Evolutionary conservation across 495 filamentous ascomycete genomes (phyloP).

Genomic region (Cairneyella variabilis): DNA sequence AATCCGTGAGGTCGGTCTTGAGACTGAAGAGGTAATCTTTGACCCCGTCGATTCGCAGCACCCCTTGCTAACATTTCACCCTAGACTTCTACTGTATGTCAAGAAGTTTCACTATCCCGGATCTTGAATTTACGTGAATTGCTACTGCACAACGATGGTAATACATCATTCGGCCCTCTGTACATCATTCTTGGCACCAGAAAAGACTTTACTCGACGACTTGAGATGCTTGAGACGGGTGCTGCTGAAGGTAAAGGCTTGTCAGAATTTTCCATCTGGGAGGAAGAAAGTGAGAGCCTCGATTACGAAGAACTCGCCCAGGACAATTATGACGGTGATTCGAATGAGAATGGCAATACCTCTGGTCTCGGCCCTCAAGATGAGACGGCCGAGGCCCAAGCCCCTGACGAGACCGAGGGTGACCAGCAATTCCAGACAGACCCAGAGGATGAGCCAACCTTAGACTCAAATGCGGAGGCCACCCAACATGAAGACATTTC

Average conservation of each 20-base stretch:
- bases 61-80: constrained; percentile 31
- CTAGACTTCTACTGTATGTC: constrained; percentile 21
- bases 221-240: constrained; percentile 37
- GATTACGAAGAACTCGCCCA: constrained; percentile 1
- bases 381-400: too few relatives aligned
- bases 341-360: constrained; percentile 28
- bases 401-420: too few relatives aligned
- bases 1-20: constrained; percentile 63
- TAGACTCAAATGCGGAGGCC: too few relatives aligned
- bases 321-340: constrained; percentile 4
- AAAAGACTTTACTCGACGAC: constrained; percentile 45
- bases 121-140: constrained; percentile 55
- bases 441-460: too few relatives aligned
- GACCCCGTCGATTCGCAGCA: neutral
- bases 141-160: constrained; percentile 57
- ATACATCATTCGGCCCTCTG: constrained; percentile 48
- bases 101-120: constrained; percentile 45
- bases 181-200: constrained; percentile 51
- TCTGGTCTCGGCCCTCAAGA: too few relatives aligned
- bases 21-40: constrained; percentile 65
- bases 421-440: too few relatives aligned
- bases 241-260: constrained; percentile 56
- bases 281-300: constrained; percentile 28
- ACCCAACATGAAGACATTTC: too few relatives aligned
- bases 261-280: constrained; percentile 39